Evolutionary conservation across 2,329 filamentous ascomycete genomes (phyloP).

Genomic region (Trichoderma cornu-damae): DNA sequence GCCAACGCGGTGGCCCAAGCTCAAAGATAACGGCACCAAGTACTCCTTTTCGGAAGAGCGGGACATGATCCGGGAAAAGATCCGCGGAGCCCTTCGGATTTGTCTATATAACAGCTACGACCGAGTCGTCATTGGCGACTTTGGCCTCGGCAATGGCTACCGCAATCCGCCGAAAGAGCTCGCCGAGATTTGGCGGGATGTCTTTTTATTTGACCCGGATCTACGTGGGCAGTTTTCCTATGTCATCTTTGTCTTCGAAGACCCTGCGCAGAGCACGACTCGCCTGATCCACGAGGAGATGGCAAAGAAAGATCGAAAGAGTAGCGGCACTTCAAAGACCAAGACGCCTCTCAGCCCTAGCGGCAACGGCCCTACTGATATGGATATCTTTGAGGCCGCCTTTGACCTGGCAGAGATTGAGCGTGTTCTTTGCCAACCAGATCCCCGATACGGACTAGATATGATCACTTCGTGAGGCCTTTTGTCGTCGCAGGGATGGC

Average conservation of each 20-base stretch:
- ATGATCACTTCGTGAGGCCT: constrained; percentile 41
- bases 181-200: constrained; percentile 61
- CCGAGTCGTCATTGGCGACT: constrained; percentile 58
- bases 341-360: constrained; percentile 32
- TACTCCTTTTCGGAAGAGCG: constrained; percentile 69
- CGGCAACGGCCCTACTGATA: constrained; percentile 38
- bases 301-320: constrained; percentile 44
- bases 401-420: constrained; percentile 49
- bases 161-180: constrained; percentile 61
- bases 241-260: constrained; percentile 61
- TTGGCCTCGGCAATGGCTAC: constrained; percentile 58
- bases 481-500: neutral
- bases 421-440: constrained; percentile 45
- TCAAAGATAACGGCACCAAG: constrained; percentile 59
- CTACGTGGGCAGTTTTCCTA: constrained; percentile 57
- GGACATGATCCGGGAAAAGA: constrained; percentile 67
- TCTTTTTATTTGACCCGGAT: constrained; percentile 58
- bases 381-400: constrained; percentile 49
- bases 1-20: constrained; percentile 67
- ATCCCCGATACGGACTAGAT: constrained; percentile 50
- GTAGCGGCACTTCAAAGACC: constrained; percentile 30
- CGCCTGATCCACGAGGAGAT: constrained; percentile 51
- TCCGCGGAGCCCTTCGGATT: constrained; percentile 64
- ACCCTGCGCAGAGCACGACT: constrained; percentile 49
- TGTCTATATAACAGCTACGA: constrained; percentile 56